A percentile compares a stretch with the other conserved stretches of the same genome.
These are phyloP conservation scores for Dothistroma pini DNA, from an alignment of 2,329 filamentous ascomycete genomes.

Conservation along the genomic window DNA sequence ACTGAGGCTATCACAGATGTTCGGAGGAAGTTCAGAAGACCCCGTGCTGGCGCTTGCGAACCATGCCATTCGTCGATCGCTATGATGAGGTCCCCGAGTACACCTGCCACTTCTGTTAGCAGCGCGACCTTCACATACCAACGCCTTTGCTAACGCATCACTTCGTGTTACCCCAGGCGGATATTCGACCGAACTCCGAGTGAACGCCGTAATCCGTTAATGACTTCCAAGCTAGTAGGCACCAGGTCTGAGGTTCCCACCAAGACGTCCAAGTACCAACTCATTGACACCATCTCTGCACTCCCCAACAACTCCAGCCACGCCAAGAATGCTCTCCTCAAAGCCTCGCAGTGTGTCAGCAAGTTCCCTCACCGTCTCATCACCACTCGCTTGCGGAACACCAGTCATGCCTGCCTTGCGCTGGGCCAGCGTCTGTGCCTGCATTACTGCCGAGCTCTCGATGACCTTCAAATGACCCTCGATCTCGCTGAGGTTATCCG, in stretches of 20 bases:
- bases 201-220: neutral
- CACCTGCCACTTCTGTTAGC: neutral
- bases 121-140: neutral
- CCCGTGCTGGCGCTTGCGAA: neutral
- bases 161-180: neutral
- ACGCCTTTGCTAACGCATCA: neutral
- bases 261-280: slow-evolving; percentile 34
- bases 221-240: neutral
- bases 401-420: slow-evolving; percentile 25
- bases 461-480: slow-evolving; percentile 49
- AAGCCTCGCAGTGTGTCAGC: slow-evolving; percentile 47
- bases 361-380: slow-evolving; percentile 43
- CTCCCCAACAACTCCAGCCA: slow-evolving; percentile 46
- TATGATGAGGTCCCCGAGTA: neutral
- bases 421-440: slow-evolving; percentile 41
- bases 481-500: slow-evolving; percentile 45
- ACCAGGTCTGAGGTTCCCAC: slow-evolving; percentile 2
- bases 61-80: neutral
- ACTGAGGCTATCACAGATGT: too few species aligned
- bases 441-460: slow-evolving; percentile 43
- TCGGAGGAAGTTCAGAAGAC: neutral
- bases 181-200: neutral
- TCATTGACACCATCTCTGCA: slow-evolving; percentile 48
- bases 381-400: slow-evolving; percentile 12
- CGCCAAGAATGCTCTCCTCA: slow-evolving; percentile 48